Evolutionary conservation across 2,329 filamentous ascomycete genomes (phyloP), one percentile per base, ranked within the genome.

Genomic region (Trichophyton verrucosum): DNA sequence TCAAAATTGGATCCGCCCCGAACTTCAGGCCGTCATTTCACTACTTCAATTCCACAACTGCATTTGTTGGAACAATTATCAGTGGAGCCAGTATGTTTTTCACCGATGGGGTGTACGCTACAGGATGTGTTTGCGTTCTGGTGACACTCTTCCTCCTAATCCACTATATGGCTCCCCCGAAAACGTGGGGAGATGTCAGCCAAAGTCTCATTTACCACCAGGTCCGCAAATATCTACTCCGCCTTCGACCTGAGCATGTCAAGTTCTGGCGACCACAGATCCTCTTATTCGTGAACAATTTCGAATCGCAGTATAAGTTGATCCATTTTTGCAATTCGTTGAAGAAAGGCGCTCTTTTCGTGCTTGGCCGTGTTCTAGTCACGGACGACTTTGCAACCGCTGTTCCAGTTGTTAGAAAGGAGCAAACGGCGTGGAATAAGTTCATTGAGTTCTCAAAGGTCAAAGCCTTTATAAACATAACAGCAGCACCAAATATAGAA

Each of bases 251-350:
- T 40, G 90, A 95, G 67, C 90, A 95, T 70, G 91, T 95, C 72
- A 95, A 95, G 69, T 95, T 95, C 71, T 95, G 91, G 90, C 81
- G 90, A 58, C 90, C 90, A 0, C 90, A 95, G 65, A 91, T 95
- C 49, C 82, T 95, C 56, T 79, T 95, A 0, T 82, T 95, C 59
- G 84, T 94, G 65, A 94, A 92, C 69, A 84, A 94, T 67, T 87
- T 89, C 3, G 81, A 90, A n/a, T 82, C 81, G 4, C 88, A 94
- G 70, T 90, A 88, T 59, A 86, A 88, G 47, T 80, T 95, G 46
- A 92, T 95, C 1, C 88, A 91, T 62, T 95, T 95, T 66, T 95
- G 90, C 74, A 95, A 95, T 71, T 91, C 89, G 0, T 76, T 95
- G 71, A 95, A 95, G 71, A 95, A 95, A 68, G 91, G 90, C 0